Evolutionary conservation across 2,329 filamentous ascomycete species (phyloP).

Genomic region (Paracamarosporium sp.): DNA sequence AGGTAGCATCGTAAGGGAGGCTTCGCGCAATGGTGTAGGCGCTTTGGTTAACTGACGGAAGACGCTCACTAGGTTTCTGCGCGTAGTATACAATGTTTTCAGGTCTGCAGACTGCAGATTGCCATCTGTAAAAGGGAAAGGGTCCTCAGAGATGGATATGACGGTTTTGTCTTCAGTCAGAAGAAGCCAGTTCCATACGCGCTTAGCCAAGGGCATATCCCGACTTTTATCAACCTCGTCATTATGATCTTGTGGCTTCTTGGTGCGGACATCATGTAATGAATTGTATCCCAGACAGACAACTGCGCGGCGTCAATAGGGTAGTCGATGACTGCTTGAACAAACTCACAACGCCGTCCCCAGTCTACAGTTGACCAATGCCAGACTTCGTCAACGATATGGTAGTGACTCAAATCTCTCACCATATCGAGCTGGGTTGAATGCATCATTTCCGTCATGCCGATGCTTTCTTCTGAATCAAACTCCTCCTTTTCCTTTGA

Average conservation of each 20-base stretch:
- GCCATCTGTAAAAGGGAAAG: constrained; percentile 49
- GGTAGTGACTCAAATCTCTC: constrained; percentile 57
- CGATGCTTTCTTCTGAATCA: constrained; percentile 44
- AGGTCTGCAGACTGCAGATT: constrained; percentile 50
- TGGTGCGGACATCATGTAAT: constrained; percentile 54
- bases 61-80: constrained; percentile 66
- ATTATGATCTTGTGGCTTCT: constrained; percentile 26
- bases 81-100: constrained; percentile 58
- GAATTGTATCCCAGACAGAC: constrained; percentile 76
- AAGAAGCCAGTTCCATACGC: constrained; percentile 75
- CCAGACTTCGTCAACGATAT: constrained; percentile 73
- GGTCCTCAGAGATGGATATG: constrained; percentile 71
- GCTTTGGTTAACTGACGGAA: constrained; percentile 66
- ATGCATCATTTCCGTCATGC: constrained; percentile 44
- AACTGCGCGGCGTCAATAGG: constrained; percentile 51
- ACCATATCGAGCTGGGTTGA: constrained; percentile 44
- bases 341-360: constrained; percentile 64
- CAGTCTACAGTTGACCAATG: constrained; percentile 78
- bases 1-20: constrained; percentile 52
- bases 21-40: constrained; percentile 49
- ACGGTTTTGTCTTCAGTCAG: constrained; percentile 75
- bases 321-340: background rate
- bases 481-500: constrained; percentile 27
- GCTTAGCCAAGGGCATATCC: constrained; percentile 56
- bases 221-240: constrained; percentile 38